Percentiles rank a stretch among this genome's conserved stretches.
These are phyloP conservation scores for Thielaviopsis euricoi DNA, from an alignment of 2,329 filamentous ascomycete genomes.

Conservation along the genomic window DNA sequence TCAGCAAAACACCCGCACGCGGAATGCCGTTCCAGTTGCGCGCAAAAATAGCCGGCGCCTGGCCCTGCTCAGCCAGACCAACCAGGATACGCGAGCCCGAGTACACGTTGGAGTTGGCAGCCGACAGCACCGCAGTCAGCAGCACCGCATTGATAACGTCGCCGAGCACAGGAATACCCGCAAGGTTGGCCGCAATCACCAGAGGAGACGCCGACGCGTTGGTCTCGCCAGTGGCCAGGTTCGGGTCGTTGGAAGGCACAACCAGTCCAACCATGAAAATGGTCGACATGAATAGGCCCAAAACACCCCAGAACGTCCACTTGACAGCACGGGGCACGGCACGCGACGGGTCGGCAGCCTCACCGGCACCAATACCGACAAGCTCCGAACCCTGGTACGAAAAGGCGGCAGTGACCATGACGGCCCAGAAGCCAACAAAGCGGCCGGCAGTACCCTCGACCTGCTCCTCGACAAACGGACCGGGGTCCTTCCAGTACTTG, in stretches of 20 bases:
- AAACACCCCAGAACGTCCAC: conserved; percentile 60
- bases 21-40: conserved; percentile 45
- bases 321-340: conserved; percentile 57
- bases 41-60: conserved; percentile 43
- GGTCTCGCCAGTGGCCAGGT: conserved; percentile 32
- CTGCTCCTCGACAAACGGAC: conserved; percentile 48
- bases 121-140: conserved; percentile 61
- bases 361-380: conserved; percentile 62
- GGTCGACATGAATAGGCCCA: conserved; percentile 47
- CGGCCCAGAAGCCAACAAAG: conserved; percentile 54
- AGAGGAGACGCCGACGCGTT: conserved; percentile 51
- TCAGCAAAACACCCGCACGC: conserved; percentile 35
- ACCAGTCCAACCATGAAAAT: conserved; percentile 58
- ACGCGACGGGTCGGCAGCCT: conserved; percentile 55
- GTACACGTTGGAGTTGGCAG: conserved; percentile 64
- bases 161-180: conserved; percentile 46
- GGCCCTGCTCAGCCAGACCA: conserved; percentile 45
- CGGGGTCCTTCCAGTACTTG: conserved; percentile 51
- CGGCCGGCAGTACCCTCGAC: conserved; percentile 36
- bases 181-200: conserved; percentile 41
- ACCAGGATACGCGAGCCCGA: conserved; percentile 53
- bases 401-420: conserved; percentile 52
- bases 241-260: conserved; percentile 43
- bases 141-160: conserved; percentile 65
- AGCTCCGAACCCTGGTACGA: conserved; percentile 59